Conservation (phyloP, 2,329 filamentous ascomycete genomes). For the Amauroascus verrucosus region DNA sequence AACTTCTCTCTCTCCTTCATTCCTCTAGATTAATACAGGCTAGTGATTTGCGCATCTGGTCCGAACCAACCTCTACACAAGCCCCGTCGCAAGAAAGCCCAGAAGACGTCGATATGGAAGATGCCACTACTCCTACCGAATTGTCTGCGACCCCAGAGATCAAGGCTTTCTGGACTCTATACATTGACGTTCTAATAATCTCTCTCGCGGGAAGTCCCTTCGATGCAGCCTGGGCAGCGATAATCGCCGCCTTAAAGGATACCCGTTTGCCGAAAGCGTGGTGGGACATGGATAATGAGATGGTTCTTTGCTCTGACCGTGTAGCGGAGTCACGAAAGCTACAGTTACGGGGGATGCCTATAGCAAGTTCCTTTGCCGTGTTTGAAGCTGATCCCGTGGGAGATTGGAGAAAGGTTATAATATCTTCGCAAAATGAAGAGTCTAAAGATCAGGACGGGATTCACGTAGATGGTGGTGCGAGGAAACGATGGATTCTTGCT, state of each 20-base stretch:
- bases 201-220: conserved; percentile 87
- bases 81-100: conserved; percentile 14
- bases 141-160: conserved; percentile 39
- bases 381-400: conserved; percentile 52
- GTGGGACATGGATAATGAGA: conserved; percentile 75
- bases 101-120: conserved; percentile 41
- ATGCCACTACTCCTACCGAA: conserved; percentile 28
- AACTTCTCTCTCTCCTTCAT: conserved; percentile 67
- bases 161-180: conserved; percentile 88
- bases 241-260: conserved; percentile 68
- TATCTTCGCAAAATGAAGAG: conserved; percentile 30
- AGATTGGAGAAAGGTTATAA: conserved; percentile 31
- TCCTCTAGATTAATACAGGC: conserved; percentile 56
- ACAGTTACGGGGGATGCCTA: conserved; percentile 54
- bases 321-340: conserved; percentile 47
- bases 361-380: conserved; percentile 67
- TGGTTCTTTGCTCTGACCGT: conserved; percentile 61
- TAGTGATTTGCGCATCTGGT: conserved; percentile 63
- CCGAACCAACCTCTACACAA: conserved; percentile 40
- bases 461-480: conserved; percentile 33
- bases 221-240: conserved; percentile 77
- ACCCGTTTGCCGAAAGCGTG: conserved; percentile 66
- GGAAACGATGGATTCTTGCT: conserved; percentile 58
- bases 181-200: conserved; percentile 90
- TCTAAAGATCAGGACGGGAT: conserved; percentile 38